Evolutionary conservation across 2,329 filamentous ascomycete genomes (phyloP).

Genomic region (Arthrobotrys pseudoclavata): DNA sequence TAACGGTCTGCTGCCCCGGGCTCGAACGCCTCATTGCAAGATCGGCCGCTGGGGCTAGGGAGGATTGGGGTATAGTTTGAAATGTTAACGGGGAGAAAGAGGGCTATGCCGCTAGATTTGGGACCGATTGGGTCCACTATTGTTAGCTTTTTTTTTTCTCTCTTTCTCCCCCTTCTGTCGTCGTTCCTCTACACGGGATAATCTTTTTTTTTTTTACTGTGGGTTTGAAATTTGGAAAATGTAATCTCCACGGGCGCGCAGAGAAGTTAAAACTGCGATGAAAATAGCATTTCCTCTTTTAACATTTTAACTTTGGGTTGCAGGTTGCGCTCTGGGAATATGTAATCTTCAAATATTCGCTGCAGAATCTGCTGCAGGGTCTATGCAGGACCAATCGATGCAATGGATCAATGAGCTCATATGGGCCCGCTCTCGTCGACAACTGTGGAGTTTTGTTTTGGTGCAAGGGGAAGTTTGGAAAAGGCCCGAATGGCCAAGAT

Average conservation of each 20-base stretch:
- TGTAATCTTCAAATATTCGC: constrained; percentile 2
- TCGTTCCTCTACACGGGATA: background rate
- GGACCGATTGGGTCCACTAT: constrained; percentile 5
- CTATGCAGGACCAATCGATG: constrained; percentile 10
- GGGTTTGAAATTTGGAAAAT: constrained; percentile 17
- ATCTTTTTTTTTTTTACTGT: background rate
- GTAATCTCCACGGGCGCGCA: constrained; percentile 33
- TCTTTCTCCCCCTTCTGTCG: background rate
- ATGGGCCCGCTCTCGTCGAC: background rate
- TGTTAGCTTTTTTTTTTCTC: background rate
- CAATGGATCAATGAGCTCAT: constrained; percentile 7
- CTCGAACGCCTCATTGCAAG: constrained; percentile 30
- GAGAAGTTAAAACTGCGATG: constrained; percentile 18
- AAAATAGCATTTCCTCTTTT: background rate
- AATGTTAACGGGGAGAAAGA: constrained; percentile 22
- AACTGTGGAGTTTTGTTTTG: background rate
- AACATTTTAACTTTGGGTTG: background rate
- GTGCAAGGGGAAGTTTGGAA: constrained; percentile 2
- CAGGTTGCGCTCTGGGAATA: constrained; percentile 9
- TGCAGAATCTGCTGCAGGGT: constrained; percentile 15
- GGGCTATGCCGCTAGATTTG: constrained; percentile 23
- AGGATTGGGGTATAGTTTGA: constrained; percentile 29
- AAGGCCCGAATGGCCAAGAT: constrained; percentile 20
- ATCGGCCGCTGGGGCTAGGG: constrained; percentile 27
- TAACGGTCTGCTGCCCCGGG: constrained; percentile 23